Conservation (phyloP, 257 asterid genomes). For the Henckelia pumila region DNA sequence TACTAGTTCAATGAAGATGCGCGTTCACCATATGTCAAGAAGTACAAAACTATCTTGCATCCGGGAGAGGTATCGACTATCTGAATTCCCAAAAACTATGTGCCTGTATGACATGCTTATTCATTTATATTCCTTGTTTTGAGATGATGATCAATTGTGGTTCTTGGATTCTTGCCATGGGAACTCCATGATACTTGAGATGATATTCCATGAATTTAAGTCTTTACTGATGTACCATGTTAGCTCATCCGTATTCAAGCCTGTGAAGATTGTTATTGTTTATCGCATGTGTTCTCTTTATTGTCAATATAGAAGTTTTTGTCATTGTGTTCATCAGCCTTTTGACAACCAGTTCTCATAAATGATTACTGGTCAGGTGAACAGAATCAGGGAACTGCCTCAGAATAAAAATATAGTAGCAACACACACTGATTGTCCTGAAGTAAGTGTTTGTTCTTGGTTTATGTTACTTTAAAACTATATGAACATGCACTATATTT, state of each 20-base stretch:
- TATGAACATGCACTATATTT: constrained; percentile 4
- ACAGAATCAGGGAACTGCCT: constrained; percentile 96
- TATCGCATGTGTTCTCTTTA: not conserved
- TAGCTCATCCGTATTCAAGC: not conserved
- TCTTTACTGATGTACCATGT: too few relatives aligned
- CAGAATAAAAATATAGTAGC: constrained; percentile 89
- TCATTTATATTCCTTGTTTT: not conserved
- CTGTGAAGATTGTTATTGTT: not conserved
- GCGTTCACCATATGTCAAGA: constrained; percentile 88
- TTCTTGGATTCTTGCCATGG: not conserved
- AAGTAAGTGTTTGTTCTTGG: constrained; percentile 47
- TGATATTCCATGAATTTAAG: not conserved
- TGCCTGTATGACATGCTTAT: not conserved
- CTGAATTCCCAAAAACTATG: not conserved
- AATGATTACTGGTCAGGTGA: constrained; percentile 52
- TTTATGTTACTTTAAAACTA: constrained; percentile 16
- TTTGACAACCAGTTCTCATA: not conserved
- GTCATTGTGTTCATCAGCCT: not conserved
- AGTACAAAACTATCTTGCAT: constrained; percentile 92
- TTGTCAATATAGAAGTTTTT: not conserved
- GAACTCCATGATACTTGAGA: too few relatives aligned
- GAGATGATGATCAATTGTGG: not conserved
- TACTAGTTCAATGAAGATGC: constrained; percentile 94
- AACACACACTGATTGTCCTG: constrained; percentile 95
- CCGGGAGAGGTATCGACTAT: constrained; percentile 87